Conservation (phyloP, 495 filamentous ascomycete genomes). For the Penicillium antarcticum region DNA sequence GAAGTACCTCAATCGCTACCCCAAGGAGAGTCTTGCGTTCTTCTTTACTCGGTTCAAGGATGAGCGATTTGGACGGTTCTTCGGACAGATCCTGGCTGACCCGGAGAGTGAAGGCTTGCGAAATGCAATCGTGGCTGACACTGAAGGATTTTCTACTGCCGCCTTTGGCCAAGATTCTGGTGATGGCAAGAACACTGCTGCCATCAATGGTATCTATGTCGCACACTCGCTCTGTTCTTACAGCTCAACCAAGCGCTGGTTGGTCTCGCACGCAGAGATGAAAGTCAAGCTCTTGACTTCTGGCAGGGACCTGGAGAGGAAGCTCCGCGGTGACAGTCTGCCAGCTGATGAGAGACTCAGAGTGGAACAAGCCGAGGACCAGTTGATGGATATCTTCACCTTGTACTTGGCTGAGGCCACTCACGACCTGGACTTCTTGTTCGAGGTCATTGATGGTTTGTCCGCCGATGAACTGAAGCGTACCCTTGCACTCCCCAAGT, state of each 20-base stretch:
- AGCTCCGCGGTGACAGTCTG: conserved; percentile 64
- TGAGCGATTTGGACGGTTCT: conserved; percentile 85
- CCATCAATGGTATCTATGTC: conserved; percentile 84
- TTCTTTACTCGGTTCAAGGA: conserved; percentile 74
- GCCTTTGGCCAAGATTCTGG: conserved; percentile 57
- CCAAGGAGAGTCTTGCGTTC: conserved; percentile 79
- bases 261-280: conserved; percentile 71
- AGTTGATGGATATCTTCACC: conserved; percentile 82
- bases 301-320: conserved; percentile 71
- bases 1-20: conserved; percentile 90
- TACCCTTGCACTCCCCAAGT: conserved; percentile 69
- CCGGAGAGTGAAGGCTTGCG: conserved; percentile 71
- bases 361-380: conserved; percentile 83
- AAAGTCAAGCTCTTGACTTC: conserved; percentile 63
- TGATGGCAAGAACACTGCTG: conserved; percentile 65
- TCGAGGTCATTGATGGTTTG: conserved; percentile 78
- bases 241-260: conserved; percentile 58
- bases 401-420: conserved; percentile 70
- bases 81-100: conserved; percentile 83
- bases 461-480: conserved; percentile 78
- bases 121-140: conserved; percentile 67
- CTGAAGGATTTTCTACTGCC: conserved; percentile 62
- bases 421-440: conserved; percentile 84
- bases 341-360: conserved; percentile 73
- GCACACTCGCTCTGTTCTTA: conserved; percentile 67